Base-by-base conservation (phyloP, 2,329 filamentous ascomycete species). In the Aulographum hederae region DNA sequence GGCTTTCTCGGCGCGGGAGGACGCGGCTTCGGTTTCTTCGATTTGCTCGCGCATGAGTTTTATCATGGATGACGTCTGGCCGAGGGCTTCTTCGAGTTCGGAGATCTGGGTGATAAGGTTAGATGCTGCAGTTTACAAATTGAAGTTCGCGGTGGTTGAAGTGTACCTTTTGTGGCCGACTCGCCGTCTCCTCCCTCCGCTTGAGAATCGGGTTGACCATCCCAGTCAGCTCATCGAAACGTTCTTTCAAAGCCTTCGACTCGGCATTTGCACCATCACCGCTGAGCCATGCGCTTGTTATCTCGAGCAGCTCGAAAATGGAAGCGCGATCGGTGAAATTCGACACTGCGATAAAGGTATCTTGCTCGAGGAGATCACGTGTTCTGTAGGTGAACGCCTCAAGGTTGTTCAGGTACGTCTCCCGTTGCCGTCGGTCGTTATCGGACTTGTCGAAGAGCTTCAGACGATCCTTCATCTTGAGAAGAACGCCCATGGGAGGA, bases 381-480 rank as follows among this genome's bases (percentile, higher is more conserved):
- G 79, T 69, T 46, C 73, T 77, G 63, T 98, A 98, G 11, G 86
- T 93, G 53, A 78, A 95, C 10, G 69, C 76, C 54, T 98, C 89
- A n/a, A 98, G 70, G 40, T 79, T 77, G 56, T 95, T 98, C 35
- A 94, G 61, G 1, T 80, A 72, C 51, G 94, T 86, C 50, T 94
- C 85, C 19, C 85, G 73, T 35, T 73, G 61, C 21, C 73, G 57
- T 31, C 85, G 78, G 18, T 77, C 71, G 41, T 68, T 69, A 54
- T 98, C 89, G 2, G 86, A 93, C 17, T 69, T 63, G 41, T 91
- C 82, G 44, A 98, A 95, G 4, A 81, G 76, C 44, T 73, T 67
- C 27, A 98, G 68, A 28, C 81, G 76, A 26, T 78, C 67, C 50
- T 77, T 74, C 46, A 73, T 69, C 5, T 58, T 58, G 39, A 54